These are phyloP conservation scores for Jamesozyma gamospora DNA, from an alignment of 805 yeast genomes.

Conservation along the genomic window DNA sequence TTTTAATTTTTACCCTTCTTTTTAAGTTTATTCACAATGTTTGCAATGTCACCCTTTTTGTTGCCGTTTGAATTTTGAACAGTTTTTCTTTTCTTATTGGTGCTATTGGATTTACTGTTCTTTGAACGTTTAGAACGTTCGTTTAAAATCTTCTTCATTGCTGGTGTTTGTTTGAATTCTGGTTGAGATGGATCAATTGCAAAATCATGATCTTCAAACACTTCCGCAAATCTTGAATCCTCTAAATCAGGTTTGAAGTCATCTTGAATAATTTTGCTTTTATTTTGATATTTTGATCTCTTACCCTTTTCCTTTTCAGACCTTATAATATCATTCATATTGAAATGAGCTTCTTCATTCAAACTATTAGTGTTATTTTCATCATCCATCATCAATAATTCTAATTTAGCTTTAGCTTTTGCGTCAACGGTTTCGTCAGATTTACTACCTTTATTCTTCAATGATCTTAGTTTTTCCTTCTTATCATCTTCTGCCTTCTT, in stretches of 20 bases:
- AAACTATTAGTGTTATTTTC: constrained; percentile 27
- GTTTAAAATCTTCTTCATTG: constrained; percentile 72
- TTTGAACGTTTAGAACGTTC: constrained; percentile 54
- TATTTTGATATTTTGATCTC: constrained; percentile 36
- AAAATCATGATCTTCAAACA: constrained; percentile 77
- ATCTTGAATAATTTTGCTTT: constrained; percentile 43
- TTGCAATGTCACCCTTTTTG: constrained; percentile 10
- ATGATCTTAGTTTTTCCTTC: constrained; percentile 32
- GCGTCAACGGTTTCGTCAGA: constrained; percentile 28
- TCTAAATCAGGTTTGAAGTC: constrained; percentile 57
- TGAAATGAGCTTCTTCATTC: constrained; percentile 52
- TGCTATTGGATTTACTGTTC: constrained; percentile 8
- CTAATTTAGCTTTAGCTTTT: constrained; percentile 58
- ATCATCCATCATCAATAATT: constrained; percentile 54
- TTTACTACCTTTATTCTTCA: constrained; percentile 18
- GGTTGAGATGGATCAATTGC: constrained; percentile 91
- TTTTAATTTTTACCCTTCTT: constrained; percentile 27
- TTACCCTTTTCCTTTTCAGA: constrained; percentile 57
- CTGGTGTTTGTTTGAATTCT: constrained; percentile 79
- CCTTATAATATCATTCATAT: constrained; percentile 66
- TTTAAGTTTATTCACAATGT: constrained; percentile 43
- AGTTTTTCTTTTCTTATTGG: constrained; percentile 12
- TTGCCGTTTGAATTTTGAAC: constrained; percentile 6
- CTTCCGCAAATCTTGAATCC: constrained; percentile 79
- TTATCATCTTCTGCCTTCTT: constrained; percentile 43